These are phyloP conservation scores for Colletotrichum echinochloae DNA, from an alignment of 2,329 filamentous ascomycete species.

Conservation along the genomic window DNA sequence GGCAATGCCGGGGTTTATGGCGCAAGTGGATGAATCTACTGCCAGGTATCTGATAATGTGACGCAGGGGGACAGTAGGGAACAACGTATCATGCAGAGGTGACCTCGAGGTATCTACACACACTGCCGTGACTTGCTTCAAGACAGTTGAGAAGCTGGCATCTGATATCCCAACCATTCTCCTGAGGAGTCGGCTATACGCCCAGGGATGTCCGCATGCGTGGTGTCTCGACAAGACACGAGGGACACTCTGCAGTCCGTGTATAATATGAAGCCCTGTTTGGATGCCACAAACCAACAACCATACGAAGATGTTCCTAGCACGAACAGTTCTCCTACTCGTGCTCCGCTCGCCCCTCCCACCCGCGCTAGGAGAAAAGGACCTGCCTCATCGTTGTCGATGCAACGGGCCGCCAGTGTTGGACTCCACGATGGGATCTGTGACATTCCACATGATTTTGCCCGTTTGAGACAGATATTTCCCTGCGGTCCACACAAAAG, in stretches of 20 bases:
- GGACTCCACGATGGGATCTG: not conserved
- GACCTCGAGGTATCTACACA: too few species aligned
- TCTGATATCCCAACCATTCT: conserved; percentile 8
- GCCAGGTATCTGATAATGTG: conserved; percentile 6
- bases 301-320: not conserved
- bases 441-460: not conserved
- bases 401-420: not conserved
- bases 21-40: conserved; percentile 11
- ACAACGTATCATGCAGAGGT: not conserved
- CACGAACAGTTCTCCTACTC: not conserved
- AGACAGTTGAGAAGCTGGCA: not conserved
- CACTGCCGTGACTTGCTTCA: not conserved
- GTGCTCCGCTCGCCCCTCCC: not conserved
- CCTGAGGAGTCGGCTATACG: not conserved
- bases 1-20: not conserved
- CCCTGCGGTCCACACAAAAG: too few species aligned
- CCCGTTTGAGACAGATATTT: not conserved
- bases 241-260: conserved; percentile 1
- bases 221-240: not conserved
- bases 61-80: not conserved
- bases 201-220: not conserved
- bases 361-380: not conserved
- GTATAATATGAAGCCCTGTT: conserved; percentile 13
- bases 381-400: too few species aligned
- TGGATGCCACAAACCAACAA: conserved; percentile 9